Percentiles rank a stretch among this genome's conserved stretches.
phyloP scores from a whole-genome alignment of 2,329 filamentous ascomycete species.

The Penicillium capsulatum region DNA sequence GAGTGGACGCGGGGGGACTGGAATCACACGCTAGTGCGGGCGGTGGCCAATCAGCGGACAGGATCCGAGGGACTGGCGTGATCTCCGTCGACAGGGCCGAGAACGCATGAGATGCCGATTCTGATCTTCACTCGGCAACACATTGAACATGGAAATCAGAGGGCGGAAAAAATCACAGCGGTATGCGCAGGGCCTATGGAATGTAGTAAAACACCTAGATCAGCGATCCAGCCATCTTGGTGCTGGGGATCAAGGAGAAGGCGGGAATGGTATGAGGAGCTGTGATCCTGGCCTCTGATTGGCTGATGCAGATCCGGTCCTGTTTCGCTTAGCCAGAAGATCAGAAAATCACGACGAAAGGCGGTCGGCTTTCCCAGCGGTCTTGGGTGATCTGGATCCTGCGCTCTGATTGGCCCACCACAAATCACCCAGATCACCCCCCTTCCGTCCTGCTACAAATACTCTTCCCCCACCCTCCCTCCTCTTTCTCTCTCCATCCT shows the following conservation, averaged over 20 bases:
- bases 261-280: slow-evolving; percentile 26
- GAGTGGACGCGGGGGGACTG: slow-evolving; percentile 25
- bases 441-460: slow-evolving; percentile 38
- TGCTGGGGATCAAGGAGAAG: slow-evolving; percentile 35
- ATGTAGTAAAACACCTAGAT: slow-evolving; percentile 17
- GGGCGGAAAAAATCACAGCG: slow-evolving; percentile 9
- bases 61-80: slow-evolving; percentile 28
- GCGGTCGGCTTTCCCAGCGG: slow-evolving; percentile 32
- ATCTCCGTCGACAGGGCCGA: slow-evolving; percentile 27
- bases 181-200: slow-evolving; percentile 14
- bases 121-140: slow-evolving; percentile 26
- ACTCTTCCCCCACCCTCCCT: slow-evolving; percentile 38
- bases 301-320: slow-evolving; percentile 24
- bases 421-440: slow-evolving; percentile 33
- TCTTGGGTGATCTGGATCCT: slow-evolving; percentile 26
- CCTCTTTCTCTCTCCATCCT: slow-evolving; percentile 31
- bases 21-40: slow-evolving; percentile 37
- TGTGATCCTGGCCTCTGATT: slow-evolving; percentile 40
- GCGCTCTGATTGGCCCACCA: slow-evolving; percentile 16
- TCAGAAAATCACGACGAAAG: slow-evolving; percentile 17
- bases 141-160: slow-evolving; percentile 15
- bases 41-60: slow-evolving; percentile 36
- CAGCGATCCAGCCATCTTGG: slow-evolving; percentile 16
- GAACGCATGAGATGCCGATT: slow-evolving; percentile 20
- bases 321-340: slow-evolving; percentile 28